Evolutionary conservation across 176 grass and related monocot species (phyloP).

Genomic region (Carex cristatella): DNA sequence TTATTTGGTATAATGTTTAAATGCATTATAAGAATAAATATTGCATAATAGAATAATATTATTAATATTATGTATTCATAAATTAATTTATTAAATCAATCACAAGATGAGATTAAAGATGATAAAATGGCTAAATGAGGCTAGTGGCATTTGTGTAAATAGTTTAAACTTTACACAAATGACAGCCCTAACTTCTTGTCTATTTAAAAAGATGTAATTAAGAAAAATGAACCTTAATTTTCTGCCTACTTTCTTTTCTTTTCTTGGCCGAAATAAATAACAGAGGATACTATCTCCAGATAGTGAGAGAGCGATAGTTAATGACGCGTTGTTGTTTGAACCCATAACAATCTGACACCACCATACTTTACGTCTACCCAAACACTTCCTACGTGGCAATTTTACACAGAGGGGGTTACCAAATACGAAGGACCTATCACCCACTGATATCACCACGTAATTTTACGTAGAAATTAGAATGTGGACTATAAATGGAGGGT

Average conservation of each 20-base stretch:
- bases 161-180: no score
- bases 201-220: no score
- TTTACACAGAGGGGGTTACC: background rate
- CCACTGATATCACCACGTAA: background rate
- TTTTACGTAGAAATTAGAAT: background rate
- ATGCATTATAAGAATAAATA: no score
- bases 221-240: no score
- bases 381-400: background rate
- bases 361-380: background rate
- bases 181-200: accelerated
- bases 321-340: constrained; percentile 16
- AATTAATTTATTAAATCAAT: no score
- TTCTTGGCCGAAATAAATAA: background rate
- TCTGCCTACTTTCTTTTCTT: no score
- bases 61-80: no score
- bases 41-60: no score
- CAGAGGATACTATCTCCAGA: background rate
- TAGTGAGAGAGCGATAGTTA: constrained; percentile 22
- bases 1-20: no score
- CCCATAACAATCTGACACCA: background rate
- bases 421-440: background rate
- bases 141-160: no score
- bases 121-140: no score
- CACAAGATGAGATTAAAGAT: no score
- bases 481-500: background rate